Percentiles rank a stretch among this genome's conserved stretches.
Conservation (phyloP, 768 basidiomycete genomes). For the Russula earlei region DNA sequence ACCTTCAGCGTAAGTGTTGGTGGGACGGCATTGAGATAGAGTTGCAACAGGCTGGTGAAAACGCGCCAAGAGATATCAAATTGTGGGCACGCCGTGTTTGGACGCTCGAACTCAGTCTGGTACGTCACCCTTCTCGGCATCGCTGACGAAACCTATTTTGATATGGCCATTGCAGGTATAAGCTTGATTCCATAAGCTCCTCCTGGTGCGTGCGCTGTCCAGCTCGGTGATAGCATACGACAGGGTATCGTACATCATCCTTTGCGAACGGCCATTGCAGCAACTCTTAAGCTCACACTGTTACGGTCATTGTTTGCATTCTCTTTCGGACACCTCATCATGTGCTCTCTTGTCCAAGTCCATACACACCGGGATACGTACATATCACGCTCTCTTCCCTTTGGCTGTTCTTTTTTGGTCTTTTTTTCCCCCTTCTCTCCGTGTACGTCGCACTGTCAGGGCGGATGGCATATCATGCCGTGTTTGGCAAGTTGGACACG, state of each 20-base stretch:
- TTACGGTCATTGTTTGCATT: background rate
- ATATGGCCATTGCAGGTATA: constrained; percentile 13
- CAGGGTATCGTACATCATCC: background rate
- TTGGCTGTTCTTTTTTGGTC: background rate
- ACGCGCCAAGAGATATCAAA: constrained; percentile 56
- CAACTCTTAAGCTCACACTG: background rate
- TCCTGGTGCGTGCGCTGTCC: background rate
- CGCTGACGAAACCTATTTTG: background rate
- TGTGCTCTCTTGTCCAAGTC: background rate
- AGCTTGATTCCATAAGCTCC: background rate
- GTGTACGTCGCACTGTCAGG: constrained; percentile 12
- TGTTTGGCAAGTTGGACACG: constrained; percentile 7
- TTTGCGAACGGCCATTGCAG: background rate
- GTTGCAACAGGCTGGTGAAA: constrained; percentile 47
- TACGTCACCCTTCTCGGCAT: constrained; percentile 31
- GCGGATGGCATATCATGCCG: background rate
- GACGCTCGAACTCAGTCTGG: constrained; percentile 95
- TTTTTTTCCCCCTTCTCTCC: background rate
- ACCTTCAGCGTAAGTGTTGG: constrained; percentile 91
- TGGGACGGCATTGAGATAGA: constrained; percentile 97
- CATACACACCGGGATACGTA: constrained; percentile 1
- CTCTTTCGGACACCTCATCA: constrained; percentile 3
- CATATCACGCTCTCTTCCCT: background rate
- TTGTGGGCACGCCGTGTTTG: constrained; percentile 97
- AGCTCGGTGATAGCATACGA: background rate